Evolutionary conservation across 805 yeast species (phyloP), one percentile per base, ranked within the genome.

Genomic region (Wickerhamiella cacticola): DNA sequence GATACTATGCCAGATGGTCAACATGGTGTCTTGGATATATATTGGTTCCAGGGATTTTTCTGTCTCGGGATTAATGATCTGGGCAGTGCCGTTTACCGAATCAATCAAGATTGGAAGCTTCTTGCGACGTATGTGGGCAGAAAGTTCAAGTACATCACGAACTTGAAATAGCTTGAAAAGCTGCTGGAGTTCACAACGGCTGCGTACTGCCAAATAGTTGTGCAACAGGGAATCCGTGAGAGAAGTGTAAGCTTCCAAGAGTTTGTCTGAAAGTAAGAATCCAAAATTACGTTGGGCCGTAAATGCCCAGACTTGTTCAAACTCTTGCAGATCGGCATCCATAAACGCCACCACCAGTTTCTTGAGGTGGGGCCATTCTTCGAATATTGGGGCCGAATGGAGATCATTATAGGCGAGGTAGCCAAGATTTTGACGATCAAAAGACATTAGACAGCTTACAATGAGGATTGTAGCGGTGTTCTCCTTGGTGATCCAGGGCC

Each of bases 401-500:
- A 43, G 40, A 29, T 48, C 50, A n/a, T 38, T 28, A 23, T 18
- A n/a, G 10, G 25, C 25, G 2, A 41, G 22, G 22, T 24, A 42
- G 6, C 13, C 33, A 15, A 48, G 38, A 21, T 35, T 36, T 21
- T 36, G 46, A 3, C 46, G 38, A 23, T 15, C 18, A 6, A 48
- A n/a, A 7, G 46, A 31, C 12, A 26, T 16, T 13, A 41, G 12
- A 3, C 28, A 15, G 28, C 44, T 19, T n/a, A 43, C n/a, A 16
- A 38, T 44, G 16, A 24, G 29, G 23, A 48, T 15, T 1, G 46
- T 31, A 1, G 31, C 40, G 2, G 19, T 12, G 18, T 21, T 22
- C 16, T 41, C 40, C 7, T 15, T n/a, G 24, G 15, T 19, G 9
- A 42, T 8, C 50, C 50, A 48, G 13, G 38, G 39, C 42, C 38